These are phyloP conservation scores for Suillus fuscotomentosus DNA, from an alignment of 768 basidiomycete genomes.

Conservation along the genomic window DNA sequence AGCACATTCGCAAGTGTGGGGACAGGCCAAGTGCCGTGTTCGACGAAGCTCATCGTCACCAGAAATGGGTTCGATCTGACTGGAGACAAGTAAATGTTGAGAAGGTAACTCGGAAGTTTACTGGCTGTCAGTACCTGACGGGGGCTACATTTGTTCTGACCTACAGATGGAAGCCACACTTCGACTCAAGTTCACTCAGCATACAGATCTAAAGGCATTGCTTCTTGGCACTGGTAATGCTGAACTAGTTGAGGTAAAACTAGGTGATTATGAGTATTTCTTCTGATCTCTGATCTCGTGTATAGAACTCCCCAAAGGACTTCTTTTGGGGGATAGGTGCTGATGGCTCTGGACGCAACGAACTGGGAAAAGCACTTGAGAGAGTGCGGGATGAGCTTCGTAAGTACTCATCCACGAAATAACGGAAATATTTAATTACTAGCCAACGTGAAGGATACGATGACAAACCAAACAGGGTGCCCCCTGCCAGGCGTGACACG, in stretches of 20 bases:
- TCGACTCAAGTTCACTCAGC: slow-evolving; percentile 71
- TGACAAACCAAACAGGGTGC: slow-evolving; percentile 24
- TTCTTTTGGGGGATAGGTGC: slow-evolving; percentile 77
- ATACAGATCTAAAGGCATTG: slow-evolving; percentile 53
- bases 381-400: slow-evolving; percentile 58
- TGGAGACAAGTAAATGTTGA: slow-evolving; percentile 70
- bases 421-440: neutral
- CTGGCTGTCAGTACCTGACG: neutral
- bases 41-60: slow-evolving; percentile 64
- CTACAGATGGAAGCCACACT: slow-evolving; percentile 64
- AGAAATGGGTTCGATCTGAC: slow-evolving; percentile 58
- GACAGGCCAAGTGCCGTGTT: slow-evolving; percentile 63
- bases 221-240: slow-evolving; percentile 65
- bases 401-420: slow-evolving; percentile 8
- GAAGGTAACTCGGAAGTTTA: slow-evolving; percentile 39
- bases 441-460: slow-evolving; percentile 14
- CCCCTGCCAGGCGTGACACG: slow-evolving; percentile 24
- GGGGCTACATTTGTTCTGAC: neutral
- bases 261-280: slow-evolving; percentile 9
- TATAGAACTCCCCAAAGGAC: slow-evolving; percentile 71
- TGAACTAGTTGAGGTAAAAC: slow-evolving; percentile 63
- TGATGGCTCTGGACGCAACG: slow-evolving; percentile 65
- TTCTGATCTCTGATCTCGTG: neutral
- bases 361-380: slow-evolving; percentile 70
- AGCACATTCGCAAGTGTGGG: slow-evolving; percentile 65